Base-by-base conservation (phyloP, 2,329 filamentous ascomycete species). In the Teratosphaeria epicoccoides region DNA sequence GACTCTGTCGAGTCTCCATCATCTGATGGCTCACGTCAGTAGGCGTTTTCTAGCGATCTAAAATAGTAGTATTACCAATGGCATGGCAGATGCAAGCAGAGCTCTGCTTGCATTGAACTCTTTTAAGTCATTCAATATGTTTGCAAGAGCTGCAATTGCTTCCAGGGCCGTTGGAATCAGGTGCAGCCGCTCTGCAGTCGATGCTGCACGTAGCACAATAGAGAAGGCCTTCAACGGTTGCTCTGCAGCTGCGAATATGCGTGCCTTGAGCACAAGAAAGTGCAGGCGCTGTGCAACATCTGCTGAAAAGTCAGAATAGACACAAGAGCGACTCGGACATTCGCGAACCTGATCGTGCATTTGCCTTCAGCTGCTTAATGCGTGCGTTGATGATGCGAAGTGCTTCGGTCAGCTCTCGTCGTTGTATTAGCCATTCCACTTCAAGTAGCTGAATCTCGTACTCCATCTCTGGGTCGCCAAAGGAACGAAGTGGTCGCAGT, bases 161-260 rank as follows among this genome's bases (percentile, higher is more conserved):
- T 84, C 79, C 82, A 88, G 93, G 6, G 95, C 72, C 17, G 79
- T 77, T 0, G 81, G 79, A 14, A 90, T 74, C 6, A 91, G 71
- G 1, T 82, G 77, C 1, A 84, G 80, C 46, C 82, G 78, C 73
- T 85, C 82, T 0, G 87, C 84, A 17, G 88, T 80, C 62, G 79
- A 84, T 2, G 86, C 83, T 0, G 88, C 88, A 43, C 87, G 79
- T 61, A 94, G 75, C 4, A 82, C 82, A 4, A 90, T 76, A 2
- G 85, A 88, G 66, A 95, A 88, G 0, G 82, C 88, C 54, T 85
- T 80, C 59, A 87, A 80, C 0, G 88, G 79, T 2, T 84, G 80
- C 2, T 84, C 84, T 43, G 80, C 80, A 58, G 77, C 79, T 50
- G 81, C 79, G 51, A 88, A 81, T 3, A 95, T 75, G 4, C 79